Base-by-base conservation (phyloP, 2,329 filamentous ascomycete species). In the Chrysoporthe austroafricana region DNA sequence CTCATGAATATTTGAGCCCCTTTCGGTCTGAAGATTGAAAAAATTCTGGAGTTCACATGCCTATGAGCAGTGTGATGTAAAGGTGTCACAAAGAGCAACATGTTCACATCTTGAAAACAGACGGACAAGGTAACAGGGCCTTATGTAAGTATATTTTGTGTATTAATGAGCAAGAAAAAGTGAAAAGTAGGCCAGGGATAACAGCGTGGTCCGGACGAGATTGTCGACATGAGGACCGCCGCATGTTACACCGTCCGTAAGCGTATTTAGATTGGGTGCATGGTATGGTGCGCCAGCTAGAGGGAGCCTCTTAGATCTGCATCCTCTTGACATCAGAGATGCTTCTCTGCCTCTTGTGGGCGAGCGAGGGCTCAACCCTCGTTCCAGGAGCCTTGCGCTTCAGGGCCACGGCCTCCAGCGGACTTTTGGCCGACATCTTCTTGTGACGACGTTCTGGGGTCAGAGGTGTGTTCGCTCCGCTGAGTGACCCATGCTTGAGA, bases 401-500 rank as follows among this genome's bases (percentile, higher is more conserved):
- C 64, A 84, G 80, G 39, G 83, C 81, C 36, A 80, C 71, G 2
- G 78, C 75, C 39, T 84, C 82, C 11, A 86, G 79, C 26, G 85
- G 84, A 73, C 84, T 87, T 69, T 82, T 82, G 48, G 79, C 74
- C 46, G 80, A 71, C 52, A 78, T 76, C 66, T 79, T 81, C 78
- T 86, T 88, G 54, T 85, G 84, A 69, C 88, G 86, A 62, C 90
- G 85, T 60, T 87, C 81, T 1, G 90, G 90, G 3, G 90, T 91
- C 69, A 92, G 85, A n/a, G 90, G 89, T 2, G 87, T 85, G 50
- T 87, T 87, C 50, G 88, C 89, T 44, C 88, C 89, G 67, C 85
- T 85, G 71, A 91, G 85, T 67, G 90, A 85, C 71, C 90, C 90
- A 64, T 85, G 85, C 74, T 90, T 88, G 74, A 91, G 86, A 62